Percentiles rank a stretch among this genome's conserved stretches.
phyloP scores from a whole-genome alignment of 2,329 filamentous ascomycete genomes.

The Tolypocladium ophioglossoides region DNA sequence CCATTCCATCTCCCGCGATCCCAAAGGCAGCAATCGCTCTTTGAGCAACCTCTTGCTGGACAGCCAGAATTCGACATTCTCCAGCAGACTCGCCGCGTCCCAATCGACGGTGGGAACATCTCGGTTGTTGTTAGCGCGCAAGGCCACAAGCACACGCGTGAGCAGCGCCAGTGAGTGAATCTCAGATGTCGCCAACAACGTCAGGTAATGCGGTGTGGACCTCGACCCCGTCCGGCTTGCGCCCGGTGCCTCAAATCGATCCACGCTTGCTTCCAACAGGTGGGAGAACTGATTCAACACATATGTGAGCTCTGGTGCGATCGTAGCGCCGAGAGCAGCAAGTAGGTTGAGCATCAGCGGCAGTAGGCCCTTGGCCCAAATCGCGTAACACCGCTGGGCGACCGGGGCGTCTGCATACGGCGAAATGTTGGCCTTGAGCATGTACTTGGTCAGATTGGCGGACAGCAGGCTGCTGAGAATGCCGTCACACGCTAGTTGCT shows the following conservation, averaged over 20 bases:
- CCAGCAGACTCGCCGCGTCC: conserved; percentile 61
- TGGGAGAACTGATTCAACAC: conserved; percentile 85
- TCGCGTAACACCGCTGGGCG: conserved; percentile 65
- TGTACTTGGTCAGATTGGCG: conserved; percentile 67
- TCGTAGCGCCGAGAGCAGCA: conserved; percentile 65
- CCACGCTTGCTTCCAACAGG: conserved; percentile 62
- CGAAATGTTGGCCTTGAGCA: conserved; percentile 60
- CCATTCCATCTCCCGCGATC: conserved; percentile 60
- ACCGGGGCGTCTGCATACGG: conserved; percentile 66
- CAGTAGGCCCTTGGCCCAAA: conserved; percentile 83
- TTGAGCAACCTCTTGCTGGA: conserved; percentile 57
- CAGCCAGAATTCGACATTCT: conserved; percentile 78
- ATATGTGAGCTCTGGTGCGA: conserved; percentile 73
- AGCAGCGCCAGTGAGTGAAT: conserved; percentile 70
- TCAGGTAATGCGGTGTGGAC: conserved; percentile 52
- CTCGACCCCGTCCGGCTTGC: conserved; percentile 39
- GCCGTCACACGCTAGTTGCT: conserved; percentile 82
- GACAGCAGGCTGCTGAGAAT: conserved; percentile 69
- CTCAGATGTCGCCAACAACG: conserved; percentile 64
- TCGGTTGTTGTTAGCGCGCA: conserved; percentile 54
- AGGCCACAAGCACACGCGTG: conserved; percentile 57
- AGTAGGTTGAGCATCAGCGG: conserved; percentile 85
- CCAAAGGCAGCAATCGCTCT: conserved; percentile 63
- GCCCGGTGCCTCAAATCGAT: conserved; percentile 55
- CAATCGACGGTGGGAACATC: conserved; percentile 66